phyloP scores from a whole-genome alignment of 208 protist genomes.

The Leishmania guyanensis region DNA sequence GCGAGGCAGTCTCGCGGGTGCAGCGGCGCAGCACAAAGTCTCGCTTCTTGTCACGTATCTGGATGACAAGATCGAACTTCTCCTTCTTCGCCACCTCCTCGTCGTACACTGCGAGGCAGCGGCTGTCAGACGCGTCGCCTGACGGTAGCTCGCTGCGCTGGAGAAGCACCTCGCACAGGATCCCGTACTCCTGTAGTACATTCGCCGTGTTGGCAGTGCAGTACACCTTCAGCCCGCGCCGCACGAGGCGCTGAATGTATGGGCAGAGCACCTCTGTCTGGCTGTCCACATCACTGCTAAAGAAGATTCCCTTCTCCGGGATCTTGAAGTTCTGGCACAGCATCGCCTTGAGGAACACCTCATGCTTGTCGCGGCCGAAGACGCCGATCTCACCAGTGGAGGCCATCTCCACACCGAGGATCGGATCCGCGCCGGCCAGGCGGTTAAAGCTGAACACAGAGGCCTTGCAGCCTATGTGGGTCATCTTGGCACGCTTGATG shows the following conservation, averaged over 20 bases:
- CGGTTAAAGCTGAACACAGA: constrained; percentile 99
- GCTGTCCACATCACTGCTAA: constrained; percentile 70
- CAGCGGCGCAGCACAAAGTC: constrained; percentile 85
- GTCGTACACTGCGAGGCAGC: constrained; percentile 37
- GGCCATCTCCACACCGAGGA: constrained; percentile 99
- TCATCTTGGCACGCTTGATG: constrained; percentile 89
- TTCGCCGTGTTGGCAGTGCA: constrained; percentile 73
- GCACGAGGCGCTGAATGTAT: constrained; percentile 52
- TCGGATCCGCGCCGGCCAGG: constrained; percentile 97
- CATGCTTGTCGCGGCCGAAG: constrained; percentile 89
- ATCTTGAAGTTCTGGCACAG: constrained; percentile 83
- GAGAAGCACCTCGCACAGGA: constrained; percentile 65
- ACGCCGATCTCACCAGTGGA: constrained; percentile 97
- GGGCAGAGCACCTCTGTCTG: constrained; percentile 55
- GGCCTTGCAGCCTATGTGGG: constrained; percentile 95
- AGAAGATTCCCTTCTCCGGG: constrained; percentile 84
- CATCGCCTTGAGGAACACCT: constrained; percentile 94
- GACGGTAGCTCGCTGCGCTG: constrained; percentile 37
- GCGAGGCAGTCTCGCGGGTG: constrained; percentile 60
- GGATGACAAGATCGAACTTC: constrained; percentile 89
- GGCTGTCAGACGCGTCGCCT: constrained; percentile 7
- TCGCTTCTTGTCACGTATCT: constrained; percentile 82
- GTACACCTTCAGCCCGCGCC: constrained; percentile 56
- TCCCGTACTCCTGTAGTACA: constrained; percentile 81
- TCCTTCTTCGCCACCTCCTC: constrained; percentile 57